A percentile compares a stretch with the other conserved stretches of the same genome.
phyloP scores from a whole-genome alignment of 768 basidiomycete genomes.

The Tricholoma hemisulphureum region DNA sequence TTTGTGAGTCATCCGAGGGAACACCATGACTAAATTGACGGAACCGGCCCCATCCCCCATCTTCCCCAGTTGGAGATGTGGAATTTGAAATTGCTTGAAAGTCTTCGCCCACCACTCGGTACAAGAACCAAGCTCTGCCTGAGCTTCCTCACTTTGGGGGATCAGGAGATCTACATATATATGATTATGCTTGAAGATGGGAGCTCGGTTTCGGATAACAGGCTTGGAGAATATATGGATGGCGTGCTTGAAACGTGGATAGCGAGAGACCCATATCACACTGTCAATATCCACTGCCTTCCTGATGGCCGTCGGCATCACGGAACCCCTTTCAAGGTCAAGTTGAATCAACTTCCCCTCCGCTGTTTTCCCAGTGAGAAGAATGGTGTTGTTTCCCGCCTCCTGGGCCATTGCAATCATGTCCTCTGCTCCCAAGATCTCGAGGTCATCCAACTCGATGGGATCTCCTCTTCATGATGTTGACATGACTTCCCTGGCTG shows the following conservation, averaged over 20 bases:
- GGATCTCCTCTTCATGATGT: background rate
- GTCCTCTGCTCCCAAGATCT: constrained; percentile 11
- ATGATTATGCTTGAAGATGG: constrained; percentile 17
- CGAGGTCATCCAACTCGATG: background rate
- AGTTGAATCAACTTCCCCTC: constrained; percentile 2
- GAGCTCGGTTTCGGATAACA: constrained; percentile 6
- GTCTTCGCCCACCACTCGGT: constrained; percentile 6
- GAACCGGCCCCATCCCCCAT: constrained; percentile 6
- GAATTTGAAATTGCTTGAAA: constrained; percentile 10
- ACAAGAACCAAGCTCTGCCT: background rate
- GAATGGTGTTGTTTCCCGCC: background rate
- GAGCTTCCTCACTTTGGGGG: constrained; percentile 9
- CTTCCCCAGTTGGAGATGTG: constrained; percentile 15
- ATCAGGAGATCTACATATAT: constrained; percentile 11
- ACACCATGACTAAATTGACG: constrained; percentile 16
- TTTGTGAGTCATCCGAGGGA: constrained; percentile 18
- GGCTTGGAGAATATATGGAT: background rate
- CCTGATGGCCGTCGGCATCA: background rate
- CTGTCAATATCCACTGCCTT: constrained; percentile 12
- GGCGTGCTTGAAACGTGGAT: background rate
- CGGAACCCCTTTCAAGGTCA: constrained; percentile 5
- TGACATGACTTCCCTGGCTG: too few relatives aligned
- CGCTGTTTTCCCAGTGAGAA: constrained; percentile 12
- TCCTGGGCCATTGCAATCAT: constrained; percentile 4
- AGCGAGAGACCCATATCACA: constrained; percentile 9